These are phyloP conservation scores for Papiliotrema nemorosa DNA, from an alignment of 1,284 basidiomycete species.

Conservation along the genomic window DNA sequence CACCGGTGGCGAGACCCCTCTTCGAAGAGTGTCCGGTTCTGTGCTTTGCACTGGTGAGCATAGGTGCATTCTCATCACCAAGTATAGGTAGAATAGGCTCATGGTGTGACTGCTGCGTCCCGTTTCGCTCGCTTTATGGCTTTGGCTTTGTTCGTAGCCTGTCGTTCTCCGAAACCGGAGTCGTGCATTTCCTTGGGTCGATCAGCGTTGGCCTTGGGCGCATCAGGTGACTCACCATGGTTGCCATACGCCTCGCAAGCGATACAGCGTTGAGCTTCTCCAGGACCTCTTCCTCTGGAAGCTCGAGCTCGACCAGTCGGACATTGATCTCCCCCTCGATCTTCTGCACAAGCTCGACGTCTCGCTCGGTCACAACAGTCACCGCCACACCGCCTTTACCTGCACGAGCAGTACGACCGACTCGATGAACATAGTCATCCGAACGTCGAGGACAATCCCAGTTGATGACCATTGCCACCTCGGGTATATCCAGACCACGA, in stretches of 20 bases:
- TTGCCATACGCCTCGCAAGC: slow-evolving; percentile 86
- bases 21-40: no score
- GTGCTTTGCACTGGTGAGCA: no score
- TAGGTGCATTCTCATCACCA: no score
- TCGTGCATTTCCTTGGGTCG: slow-evolving; percentile 75
- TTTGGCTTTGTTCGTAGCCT: slow-evolving; percentile 54
- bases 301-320: slow-evolving; percentile 65
- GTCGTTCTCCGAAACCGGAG: slow-evolving; percentile 82
- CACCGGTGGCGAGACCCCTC: no score
- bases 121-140: slow-evolving; percentile 44
- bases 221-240: slow-evolving; percentile 64
- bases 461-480: slow-evolving; percentile 91
- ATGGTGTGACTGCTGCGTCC: slow-evolving; percentile 24
- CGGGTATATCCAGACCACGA: slow-evolving; percentile 89
- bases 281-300: slow-evolving; percentile 79
- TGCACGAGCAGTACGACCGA: slow-evolving; percentile 85
- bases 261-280: slow-evolving; percentile 83
- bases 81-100: no score
- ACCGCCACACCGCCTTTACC: slow-evolving; percentile 84
- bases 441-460: slow-evolving; percentile 78
- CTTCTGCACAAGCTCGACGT: slow-evolving; percentile 75
- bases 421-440: slow-evolving; percentile 60
- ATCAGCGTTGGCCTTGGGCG: neutral
- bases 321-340: slow-evolving; percentile 82
- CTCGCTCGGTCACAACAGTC: slow-evolving; percentile 90